These are phyloP conservation scores for Sphagnum contortum DNA, from an alignment of 225 moss, liverwort and hornwort species.

Conservation along the genomic window DNA sequence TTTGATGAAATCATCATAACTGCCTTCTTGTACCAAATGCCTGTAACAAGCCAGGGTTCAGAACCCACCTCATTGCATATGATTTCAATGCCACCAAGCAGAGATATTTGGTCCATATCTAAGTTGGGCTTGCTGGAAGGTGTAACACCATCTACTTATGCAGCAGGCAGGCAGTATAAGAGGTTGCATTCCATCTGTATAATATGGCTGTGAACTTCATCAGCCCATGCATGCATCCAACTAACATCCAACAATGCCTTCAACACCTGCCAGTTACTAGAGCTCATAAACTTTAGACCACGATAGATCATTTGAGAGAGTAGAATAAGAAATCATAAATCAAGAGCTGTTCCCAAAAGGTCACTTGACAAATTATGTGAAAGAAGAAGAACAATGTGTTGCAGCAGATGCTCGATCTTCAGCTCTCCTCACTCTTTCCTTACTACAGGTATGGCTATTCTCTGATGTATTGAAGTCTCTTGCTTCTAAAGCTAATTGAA, in stretches of 20 bases:
- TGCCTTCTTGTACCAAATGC: no score
- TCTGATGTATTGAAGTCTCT: background rate
- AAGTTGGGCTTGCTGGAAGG: conserved; percentile 34
- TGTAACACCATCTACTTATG: conserved; percentile 17
- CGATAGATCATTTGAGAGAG: no score
- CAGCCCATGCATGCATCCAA: conserved; percentile 97
- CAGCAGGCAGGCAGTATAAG: conserved; percentile 57
- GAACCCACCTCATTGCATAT: conserved; percentile 77
- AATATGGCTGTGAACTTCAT: conserved; percentile 84
- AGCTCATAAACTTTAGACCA: no score
- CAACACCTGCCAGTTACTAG: conserved; percentile 44
- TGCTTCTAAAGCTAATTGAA: no score
- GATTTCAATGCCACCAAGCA: conserved; percentile 80
- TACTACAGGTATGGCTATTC: conserved; percentile 57
- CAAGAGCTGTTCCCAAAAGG: no score
- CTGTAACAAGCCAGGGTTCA: no score
- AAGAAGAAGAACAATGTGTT: no score
- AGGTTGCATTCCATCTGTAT: conserved; percentile 82
- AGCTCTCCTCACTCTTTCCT: conserved; percentile 81
- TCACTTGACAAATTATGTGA: no score
- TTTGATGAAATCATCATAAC: no score
- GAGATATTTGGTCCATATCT: conserved; percentile 75
- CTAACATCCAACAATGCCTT: conserved; percentile 78
- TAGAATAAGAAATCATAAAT: no score
- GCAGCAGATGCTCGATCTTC: conserved; percentile 68